Conservation (phyloP, 148 eudicot species). For the Vaccinium darrowii region DNA sequence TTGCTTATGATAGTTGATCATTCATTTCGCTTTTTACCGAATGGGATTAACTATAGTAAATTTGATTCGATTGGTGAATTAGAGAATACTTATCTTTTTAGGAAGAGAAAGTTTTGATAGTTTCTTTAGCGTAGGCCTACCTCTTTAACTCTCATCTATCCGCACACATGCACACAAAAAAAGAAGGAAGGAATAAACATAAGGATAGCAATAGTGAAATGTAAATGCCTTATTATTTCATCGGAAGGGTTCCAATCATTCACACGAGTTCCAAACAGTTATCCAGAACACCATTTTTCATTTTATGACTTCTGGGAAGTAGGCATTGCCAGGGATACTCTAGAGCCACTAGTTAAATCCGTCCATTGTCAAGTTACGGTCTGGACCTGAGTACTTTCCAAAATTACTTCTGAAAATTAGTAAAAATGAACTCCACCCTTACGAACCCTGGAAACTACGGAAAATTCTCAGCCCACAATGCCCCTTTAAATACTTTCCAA, state of each 20-base stretch:
- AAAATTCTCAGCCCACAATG: too few species aligned
- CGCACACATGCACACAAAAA: too few species aligned
- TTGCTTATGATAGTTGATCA: too few species aligned
- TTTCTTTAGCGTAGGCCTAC: background rate
- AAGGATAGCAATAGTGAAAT: background rate
- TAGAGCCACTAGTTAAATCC: constrained; percentile 65
- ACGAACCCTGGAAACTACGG: constrained; percentile 2
- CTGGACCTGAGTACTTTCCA: constrained; percentile 85
- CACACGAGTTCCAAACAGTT: background rate
- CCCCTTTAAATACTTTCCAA: too few species aligned
- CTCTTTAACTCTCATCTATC: background rate
- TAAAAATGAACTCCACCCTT: constrained; percentile 94
- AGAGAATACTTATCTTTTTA: background rate
- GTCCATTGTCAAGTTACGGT: constrained; percentile 97
- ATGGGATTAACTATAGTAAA: background rate
- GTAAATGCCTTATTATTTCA: background rate
- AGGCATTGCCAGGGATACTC: constrained; percentile 96
- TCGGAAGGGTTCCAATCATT: background rate
- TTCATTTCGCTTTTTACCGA: too few species aligned
- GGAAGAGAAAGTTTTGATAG: too few species aligned
- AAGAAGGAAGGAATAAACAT: background rate
- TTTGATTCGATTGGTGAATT: too few species aligned
- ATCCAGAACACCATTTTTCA: background rate
- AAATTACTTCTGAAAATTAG: too few species aligned
- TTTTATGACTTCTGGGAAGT: constrained; percentile 68